Evolutionary conservation across 345 rosid species (phyloP), one percentile per base, ranked within the genome.

Genomic region (Rhizophora apiculata): DNA sequence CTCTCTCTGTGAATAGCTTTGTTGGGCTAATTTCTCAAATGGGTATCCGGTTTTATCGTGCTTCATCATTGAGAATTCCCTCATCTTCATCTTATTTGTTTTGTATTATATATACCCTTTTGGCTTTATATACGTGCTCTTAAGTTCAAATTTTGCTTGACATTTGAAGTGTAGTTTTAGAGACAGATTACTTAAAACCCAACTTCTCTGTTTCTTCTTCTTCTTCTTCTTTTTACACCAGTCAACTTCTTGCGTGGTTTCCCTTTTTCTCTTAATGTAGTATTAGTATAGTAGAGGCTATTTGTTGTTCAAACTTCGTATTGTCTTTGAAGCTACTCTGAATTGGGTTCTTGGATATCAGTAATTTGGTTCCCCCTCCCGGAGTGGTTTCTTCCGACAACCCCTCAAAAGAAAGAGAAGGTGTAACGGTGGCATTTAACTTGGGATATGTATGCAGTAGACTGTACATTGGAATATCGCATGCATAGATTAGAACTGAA

Each of bases 21-120:
- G 5, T 55, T 58, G 46, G 29, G 34, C 53, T 31, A 11, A 27
- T 54, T n/a, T 39, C 36, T 32, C 10, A 15, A 27, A 18, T 73
- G 78, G 77, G 67, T 68, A 29, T 59, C 37, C 63, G 24, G 31
- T 34, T 18, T 48, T 53, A n/a, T 46, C 48, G 15, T 21, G 30
- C 22, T 63, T 39, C 37, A 21, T 7, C 8, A 16, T 69, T 64
- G 31, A 32, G 13, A 24, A n/a, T 78, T 62, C 32, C 32, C 32
- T 31, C 32, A 31, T 31, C 4, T 31, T 31, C 32, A 31, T 31
- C 32, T 5, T 31, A 31, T 31, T 29, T 2, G 30, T 29, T 29
- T 29, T 29, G 2, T 29, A 29, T 29, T n/a, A n/a, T 29, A 29
- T 31, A 31, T 31, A 31, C 32, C 32, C 32, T 31, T 31, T 31